Conservation (phyloP, 345 rosid genomes). For the Eucalyptus cloeziana region DNA sequence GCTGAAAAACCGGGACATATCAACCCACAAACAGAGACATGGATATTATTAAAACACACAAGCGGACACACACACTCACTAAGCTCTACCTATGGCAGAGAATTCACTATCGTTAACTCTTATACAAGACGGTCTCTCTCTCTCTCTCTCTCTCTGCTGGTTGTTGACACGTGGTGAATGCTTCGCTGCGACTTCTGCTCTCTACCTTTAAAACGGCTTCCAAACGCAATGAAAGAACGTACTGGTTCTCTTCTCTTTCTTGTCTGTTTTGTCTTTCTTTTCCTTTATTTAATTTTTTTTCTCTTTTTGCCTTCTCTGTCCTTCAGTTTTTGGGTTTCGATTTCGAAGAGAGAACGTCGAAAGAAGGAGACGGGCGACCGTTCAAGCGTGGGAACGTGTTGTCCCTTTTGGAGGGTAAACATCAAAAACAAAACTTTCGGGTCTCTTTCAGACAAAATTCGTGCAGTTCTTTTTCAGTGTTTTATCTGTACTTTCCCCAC, state of each 20-base stretch:
- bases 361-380: neutral
- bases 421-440: neutral
- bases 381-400: neutral
- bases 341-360: neutral
- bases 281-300: neutral
- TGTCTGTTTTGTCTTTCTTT: neutral
- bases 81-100: neutral
- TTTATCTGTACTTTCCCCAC: neutral
- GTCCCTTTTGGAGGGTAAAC: neutral
- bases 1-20: neutral
- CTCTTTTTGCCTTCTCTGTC: neutral
- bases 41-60: neutral
- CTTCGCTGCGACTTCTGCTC: neutral
- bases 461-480: neutral
- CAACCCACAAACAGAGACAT: neutral
- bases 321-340: neutral
- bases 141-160: neutral
- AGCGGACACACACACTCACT: neutral
- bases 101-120: neutral
- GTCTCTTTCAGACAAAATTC: neutral
- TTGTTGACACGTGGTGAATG: neutral
- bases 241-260: neutral
- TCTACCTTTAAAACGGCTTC: neutral
- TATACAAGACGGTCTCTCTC: neutral
- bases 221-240: neutral